These are phyloP conservation scores for Petunia secreta DNA, from an alignment of 257 asterid species.

Conservation along the genomic window DNA sequence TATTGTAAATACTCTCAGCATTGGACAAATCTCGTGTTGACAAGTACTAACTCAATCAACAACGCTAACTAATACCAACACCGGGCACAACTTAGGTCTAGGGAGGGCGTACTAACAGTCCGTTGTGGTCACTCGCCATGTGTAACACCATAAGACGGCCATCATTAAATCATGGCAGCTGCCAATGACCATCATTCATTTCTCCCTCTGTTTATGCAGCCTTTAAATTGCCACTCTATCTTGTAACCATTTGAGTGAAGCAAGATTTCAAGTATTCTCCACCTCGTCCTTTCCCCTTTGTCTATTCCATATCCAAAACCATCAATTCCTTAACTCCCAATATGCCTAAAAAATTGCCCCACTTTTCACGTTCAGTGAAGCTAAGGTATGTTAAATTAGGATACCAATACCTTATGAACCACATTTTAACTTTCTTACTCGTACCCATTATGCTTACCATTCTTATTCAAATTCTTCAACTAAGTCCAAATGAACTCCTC, in stretches of 20 bases:
- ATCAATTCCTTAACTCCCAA: not conserved
- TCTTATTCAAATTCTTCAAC: conserved; percentile 30
- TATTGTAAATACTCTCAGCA: too few relatives aligned
- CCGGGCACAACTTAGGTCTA: too few relatives aligned
- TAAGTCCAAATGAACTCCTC: conserved; percentile 33
- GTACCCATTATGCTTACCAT: conserved; percentile 36
- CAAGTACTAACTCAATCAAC: too few relatives aligned
- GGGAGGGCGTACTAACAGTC: too few relatives aligned
- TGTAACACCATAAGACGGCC: not conserved
- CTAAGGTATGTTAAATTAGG: conserved; percentile 45
- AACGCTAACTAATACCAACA: too few relatives aligned
- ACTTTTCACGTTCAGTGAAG: conserved; percentile 23
- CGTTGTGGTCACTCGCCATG: too few relatives aligned
- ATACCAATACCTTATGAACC: conserved; percentile 50
- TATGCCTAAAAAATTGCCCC: not conserved
- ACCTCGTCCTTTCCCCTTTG: not conserved
- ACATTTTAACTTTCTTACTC: conserved; percentile 42
- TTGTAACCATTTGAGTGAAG: not conserved
- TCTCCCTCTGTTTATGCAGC: not conserved
- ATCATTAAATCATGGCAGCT: not conserved
- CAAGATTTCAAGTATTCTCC: not conserved
- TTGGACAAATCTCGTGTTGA: too few relatives aligned
- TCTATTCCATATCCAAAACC: too few relatives aligned
- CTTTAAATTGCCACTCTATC: not conserved
- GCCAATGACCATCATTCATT: not conserved